Percentiles rank a stretch among this genome's conserved stretches.
phyloP scores from a whole-genome alignment of 345 rosid genomes.

The Euphorbia lathyris region DNA sequence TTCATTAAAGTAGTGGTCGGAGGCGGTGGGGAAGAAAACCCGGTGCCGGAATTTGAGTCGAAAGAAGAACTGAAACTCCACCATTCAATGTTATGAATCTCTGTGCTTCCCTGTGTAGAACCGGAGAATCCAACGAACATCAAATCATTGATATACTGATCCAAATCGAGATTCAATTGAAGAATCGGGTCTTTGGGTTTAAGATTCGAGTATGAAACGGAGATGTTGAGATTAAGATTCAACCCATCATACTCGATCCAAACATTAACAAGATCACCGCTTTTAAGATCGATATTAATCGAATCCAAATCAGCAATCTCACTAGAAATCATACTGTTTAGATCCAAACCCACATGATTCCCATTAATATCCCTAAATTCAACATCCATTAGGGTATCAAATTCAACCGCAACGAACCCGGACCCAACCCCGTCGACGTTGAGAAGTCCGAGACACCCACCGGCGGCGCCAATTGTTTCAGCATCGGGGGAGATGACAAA shows the following conservation, averaged over 20 bases:
- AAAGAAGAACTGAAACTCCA: constrained; percentile 90
- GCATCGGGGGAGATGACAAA: constrained; percentile 71
- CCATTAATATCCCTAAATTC: constrained; percentile 82
- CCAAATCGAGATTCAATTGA: constrained; percentile 57
- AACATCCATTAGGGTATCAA: constrained; percentile 91
- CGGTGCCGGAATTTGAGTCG: constrained; percentile 38
- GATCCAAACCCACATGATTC: constrained; percentile 94
- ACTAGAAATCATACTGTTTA: constrained; percentile 69
- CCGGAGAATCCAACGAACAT: constrained; percentile 99
- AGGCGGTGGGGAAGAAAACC: constrained; percentile 55
- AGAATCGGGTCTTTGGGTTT: constrained; percentile 73
- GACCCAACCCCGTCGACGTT: constrained; percentile 35
- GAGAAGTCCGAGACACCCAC: constrained; percentile 71
- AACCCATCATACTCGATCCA: constrained; percentile 83
- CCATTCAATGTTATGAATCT: constrained; percentile 87
- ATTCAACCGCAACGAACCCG: constrained; percentile 86
- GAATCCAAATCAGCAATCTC: constrained; percentile 63
- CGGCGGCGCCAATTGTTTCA: constrained; percentile 66
- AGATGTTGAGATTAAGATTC: constrained; percentile 40
- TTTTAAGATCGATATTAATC: constrained; percentile 74
- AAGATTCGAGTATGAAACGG: constrained; percentile 77
- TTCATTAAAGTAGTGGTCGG: constrained; percentile 56
- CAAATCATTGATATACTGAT: constrained; percentile 71
- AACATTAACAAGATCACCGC: constrained; percentile 77
- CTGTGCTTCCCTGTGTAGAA: constrained; percentile 98